Conservation (phyloP, 2,329 filamentous ascomycete species). For the Ophiosphaerella korrae region DNA sequence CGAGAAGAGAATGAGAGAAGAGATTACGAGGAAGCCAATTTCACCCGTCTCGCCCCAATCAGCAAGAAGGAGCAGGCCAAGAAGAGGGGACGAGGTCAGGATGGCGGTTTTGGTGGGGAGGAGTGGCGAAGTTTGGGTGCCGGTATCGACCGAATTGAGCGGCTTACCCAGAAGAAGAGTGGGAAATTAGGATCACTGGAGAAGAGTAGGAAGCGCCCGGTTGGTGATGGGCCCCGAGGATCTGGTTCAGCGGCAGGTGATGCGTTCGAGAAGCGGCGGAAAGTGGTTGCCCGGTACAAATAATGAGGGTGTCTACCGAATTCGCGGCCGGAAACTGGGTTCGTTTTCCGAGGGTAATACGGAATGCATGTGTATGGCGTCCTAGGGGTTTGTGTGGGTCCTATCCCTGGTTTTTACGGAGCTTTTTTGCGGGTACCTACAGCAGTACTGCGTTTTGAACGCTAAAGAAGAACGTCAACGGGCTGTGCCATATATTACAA, state of each 20-base stretch:
- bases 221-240: slow-evolving; percentile 73
- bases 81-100: slow-evolving; percentile 54
- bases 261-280: slow-evolving; percentile 61
- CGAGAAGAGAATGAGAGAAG: slow-evolving; percentile 77
- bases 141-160: slow-evolving; percentile 83
- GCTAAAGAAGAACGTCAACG: too few species aligned
- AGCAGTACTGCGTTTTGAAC: background rate
- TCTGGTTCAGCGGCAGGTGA: slow-evolving; percentile 73
- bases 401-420: background rate
- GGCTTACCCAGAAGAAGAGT: slow-evolving; percentile 73
- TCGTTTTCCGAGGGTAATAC: background rate
- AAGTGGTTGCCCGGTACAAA: slow-evolving; percentile 39
- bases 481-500: background rate
- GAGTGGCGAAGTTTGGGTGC: slow-evolving; percentile 88
- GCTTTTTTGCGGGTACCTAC: slow-evolving; percentile 3
- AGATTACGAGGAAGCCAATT: slow-evolving; percentile 91
- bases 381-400: background rate
- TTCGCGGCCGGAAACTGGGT: background rate
- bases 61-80: slow-evolving; percentile 84
- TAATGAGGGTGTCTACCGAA: background rate
- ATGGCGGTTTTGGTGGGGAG: slow-evolving; percentile 79
- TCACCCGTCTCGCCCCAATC: slow-evolving; percentile 81
- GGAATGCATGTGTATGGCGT: background rate
- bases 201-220: slow-evolving; percentile 81
- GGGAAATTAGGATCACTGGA: slow-evolving; percentile 65